Evolutionary conservation across 768 basidiomycete species (phyloP).

Genomic region (Suillus variegatus): DNA sequence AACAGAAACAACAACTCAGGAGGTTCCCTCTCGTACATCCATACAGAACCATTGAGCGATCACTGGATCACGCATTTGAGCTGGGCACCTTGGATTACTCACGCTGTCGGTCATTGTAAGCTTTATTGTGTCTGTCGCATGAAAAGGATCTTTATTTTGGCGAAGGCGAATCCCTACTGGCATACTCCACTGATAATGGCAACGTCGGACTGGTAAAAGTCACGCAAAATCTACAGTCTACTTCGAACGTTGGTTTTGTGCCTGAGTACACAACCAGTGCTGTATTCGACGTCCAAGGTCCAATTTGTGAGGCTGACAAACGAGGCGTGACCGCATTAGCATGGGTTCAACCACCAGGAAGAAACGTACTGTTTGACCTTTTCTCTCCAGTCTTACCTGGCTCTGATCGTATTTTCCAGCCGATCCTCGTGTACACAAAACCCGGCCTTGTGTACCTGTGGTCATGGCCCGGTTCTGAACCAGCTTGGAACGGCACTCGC

Average conservation of each 20-base stretch:
- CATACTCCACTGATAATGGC: constrained; percentile 62
- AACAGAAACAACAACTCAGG: constrained; percentile 14
- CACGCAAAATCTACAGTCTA: constrained; percentile 42
- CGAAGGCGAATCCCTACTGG: constrained; percentile 58
- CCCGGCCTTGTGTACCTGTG: constrained; percentile 64
- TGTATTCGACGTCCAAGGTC: constrained; percentile 27
- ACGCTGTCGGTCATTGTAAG: constrained; percentile 45
- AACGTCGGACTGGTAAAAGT: constrained; percentile 56
- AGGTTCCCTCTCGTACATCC: constrained; percentile 34
- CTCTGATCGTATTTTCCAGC: constrained; percentile 34
- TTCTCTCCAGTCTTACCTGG: constrained; percentile 5
- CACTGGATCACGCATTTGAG: constrained; percentile 67
- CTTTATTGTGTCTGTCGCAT: constrained; percentile 3
- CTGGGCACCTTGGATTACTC: constrained; percentile 56
- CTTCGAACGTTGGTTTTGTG: constrained; percentile 23
- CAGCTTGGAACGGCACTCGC: constrained; percentile 52
- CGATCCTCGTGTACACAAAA: constrained; percentile 58
- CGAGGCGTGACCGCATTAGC: constrained; percentile 51
- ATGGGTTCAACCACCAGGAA: constrained; percentile 49
- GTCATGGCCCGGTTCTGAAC: constrained; percentile 36
- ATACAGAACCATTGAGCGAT: constrained; percentile 46
- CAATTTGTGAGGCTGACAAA: constrained; percentile 40
- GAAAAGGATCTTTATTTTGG: constrained; percentile 14
- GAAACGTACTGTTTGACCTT: constrained; percentile 37
- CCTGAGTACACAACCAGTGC: constrained; percentile 37